phyloP scores from a whole-genome alignment of 106 monocot species.

The Dendrobium huoshanense region DNA sequence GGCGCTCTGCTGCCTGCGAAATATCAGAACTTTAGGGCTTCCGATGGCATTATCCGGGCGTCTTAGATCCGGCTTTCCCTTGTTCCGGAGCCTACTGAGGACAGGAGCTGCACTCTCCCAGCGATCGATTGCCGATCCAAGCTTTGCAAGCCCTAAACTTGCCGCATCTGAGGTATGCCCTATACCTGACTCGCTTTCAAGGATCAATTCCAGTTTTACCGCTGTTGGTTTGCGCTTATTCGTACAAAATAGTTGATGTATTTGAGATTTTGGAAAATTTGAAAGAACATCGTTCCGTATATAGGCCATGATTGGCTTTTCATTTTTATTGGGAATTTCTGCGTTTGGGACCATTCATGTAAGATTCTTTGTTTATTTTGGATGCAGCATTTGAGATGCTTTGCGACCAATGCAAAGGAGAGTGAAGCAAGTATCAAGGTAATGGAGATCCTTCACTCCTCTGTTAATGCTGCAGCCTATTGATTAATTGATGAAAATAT shows the following conservation, averaged over 20 bases:
- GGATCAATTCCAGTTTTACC: neutral
- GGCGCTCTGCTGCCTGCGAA: neutral
- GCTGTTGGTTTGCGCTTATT: neutral
- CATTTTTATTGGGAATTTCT: neutral
- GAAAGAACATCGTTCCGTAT: neutral
- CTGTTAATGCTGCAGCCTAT: neutral
- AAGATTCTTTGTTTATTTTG: neutral
- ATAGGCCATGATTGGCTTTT: neutral
- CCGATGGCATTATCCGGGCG: conserved; percentile 9
- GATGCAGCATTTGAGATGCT: conserved; percentile 31
- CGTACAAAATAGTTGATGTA: neutral
- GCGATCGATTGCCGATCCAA: neutral
- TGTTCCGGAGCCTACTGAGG: conserved; percentile 19
- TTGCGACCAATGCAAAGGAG: conserved; percentile 31
- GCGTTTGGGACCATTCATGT: neutral
- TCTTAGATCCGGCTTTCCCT: conserved; percentile 29
- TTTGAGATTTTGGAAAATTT: neutral
- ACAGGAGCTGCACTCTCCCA: conserved; percentile 12
- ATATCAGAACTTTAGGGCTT: neutral
- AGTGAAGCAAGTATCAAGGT: conserved; percentile 38
- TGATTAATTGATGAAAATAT: too few relatives aligned
- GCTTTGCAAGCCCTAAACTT: conserved; percentile 9
- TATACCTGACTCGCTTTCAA: neutral
- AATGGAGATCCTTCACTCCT: neutral
- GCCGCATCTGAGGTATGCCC: conserved; percentile 7